Base-by-base conservation (phyloP, 305 asterid species). In the Fraxinus baroniana region DNA sequence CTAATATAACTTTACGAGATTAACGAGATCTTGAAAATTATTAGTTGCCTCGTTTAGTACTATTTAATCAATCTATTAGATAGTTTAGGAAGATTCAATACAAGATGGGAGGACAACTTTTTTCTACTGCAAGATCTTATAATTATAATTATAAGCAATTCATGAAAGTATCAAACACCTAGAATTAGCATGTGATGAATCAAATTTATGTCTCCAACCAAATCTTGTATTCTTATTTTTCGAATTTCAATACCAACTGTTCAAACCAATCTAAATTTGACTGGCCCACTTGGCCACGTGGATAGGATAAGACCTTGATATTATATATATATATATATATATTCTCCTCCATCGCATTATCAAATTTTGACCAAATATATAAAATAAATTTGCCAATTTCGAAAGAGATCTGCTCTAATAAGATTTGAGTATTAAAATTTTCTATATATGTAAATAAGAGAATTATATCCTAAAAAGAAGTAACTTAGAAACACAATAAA, bases 131-230 rank as follows among this genome's bases (percentile, higher is more conserved):
- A 20, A 20, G 70, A 60, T 60, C 26, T 20, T 60, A 60, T 20
- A 60, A 3, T 18, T 60, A 60, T 60, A 60, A 5, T 52, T 17
- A 55, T 55, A n/a, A 62, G 72, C 72, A 22, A 62, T 62, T 62
- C 33, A 8, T 22, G 33, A 24, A 24, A 62, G 72, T 24, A 22
- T 62, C 30, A 20, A 62, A 24, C 30, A 7, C 13, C 15, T 8
- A 46, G 49, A 68, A 28, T 39, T 2, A 28, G 76, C 83, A 81
- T 81, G 82, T 81, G 87, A 57, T 68, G 46, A 35, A 52, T 86
- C 83, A 81, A 81, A 66, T 66, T 17, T 35, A 24, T 41, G 32
- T 20, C 72, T 22, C 72, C 72, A 22, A 22, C 0, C 72, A 62
- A 62, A 62, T 62, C 72, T 62, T 24, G 33, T 22, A 3, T 22